Evolutionary conservation across 2,329 filamentous ascomycete species (phyloP).

Genomic region (Whalleya microplaca): DNA sequence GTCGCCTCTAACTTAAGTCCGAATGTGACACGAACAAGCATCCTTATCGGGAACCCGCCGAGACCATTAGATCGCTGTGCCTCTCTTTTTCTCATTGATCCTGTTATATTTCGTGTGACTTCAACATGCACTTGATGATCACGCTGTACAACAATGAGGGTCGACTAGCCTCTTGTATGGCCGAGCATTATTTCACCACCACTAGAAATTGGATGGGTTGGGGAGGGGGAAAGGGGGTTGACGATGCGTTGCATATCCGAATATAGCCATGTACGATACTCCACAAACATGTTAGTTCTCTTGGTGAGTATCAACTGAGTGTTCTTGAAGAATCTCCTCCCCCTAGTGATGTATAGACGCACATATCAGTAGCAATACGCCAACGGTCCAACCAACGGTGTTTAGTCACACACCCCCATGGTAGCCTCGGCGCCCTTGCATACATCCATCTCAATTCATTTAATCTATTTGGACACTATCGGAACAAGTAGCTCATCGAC

Average conservation of each 20-base stretch:
- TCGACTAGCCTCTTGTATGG: not conserved
- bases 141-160: not conserved
- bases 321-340: too few species aligned
- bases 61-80: not conserved
- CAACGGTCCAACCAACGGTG: not conserved
- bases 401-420: not conserved
- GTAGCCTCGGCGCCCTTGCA: not conserved
- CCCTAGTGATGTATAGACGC: too few species aligned
- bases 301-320: too few species aligned
- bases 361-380: not conserved
- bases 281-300: too few species aligned
- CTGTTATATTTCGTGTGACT: not conserved
- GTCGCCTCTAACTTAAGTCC: not conserved
- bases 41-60: not conserved
- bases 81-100: not conserved
- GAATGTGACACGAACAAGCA: not conserved
- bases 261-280: too few species aligned
- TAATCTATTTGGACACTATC: not conserved
- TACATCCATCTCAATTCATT: not conserved
- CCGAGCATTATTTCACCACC: too few species aligned
- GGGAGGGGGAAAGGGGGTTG: too few species aligned
- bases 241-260: too few species aligned
- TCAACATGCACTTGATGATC: not conserved
- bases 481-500: not conserved
- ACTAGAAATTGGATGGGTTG: too few species aligned